Percentiles rank a stretch among this genome's conserved stretches.
Conservation (phyloP, 495 filamentous ascomycete genomes). For the Mycothermus thermophilus region DNA sequence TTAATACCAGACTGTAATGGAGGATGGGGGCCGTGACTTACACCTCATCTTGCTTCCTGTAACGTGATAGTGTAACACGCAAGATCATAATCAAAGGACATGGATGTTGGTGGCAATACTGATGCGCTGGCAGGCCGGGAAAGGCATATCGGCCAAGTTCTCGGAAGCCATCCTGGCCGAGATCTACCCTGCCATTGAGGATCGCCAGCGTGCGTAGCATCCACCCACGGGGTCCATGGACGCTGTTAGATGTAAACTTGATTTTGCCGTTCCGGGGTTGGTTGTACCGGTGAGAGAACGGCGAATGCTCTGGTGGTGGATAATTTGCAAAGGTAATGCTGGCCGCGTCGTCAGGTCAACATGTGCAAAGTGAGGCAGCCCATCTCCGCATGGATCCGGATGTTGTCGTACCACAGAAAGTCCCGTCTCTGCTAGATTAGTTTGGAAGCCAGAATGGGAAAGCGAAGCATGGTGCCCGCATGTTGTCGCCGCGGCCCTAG, state of each 20-base stretch:
- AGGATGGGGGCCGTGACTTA: constrained; percentile 19
- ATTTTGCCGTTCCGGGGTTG: background rate
- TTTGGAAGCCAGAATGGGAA: constrained; percentile 16
- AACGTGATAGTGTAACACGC: constrained; percentile 15
- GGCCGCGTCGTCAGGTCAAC: too few relatives aligned
- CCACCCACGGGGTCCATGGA: too few relatives aligned
- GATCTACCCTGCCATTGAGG: too few relatives aligned
- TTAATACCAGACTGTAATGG: too few relatives aligned
- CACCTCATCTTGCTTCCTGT: constrained; percentile 17
- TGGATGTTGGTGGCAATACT: constrained; percentile 6
- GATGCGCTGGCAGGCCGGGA: constrained; percentile 1
- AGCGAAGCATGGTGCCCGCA: constrained; percentile 11
- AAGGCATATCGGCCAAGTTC: constrained; percentile 11
- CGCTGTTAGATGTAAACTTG: background rate
- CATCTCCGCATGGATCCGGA: too few relatives aligned
- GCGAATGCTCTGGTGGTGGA: too few relatives aligned
- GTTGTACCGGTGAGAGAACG: background rate
- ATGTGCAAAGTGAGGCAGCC: too few relatives aligned
- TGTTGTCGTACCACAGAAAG: background rate
- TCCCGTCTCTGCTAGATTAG: background rate
- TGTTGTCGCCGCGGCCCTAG: constrained; percentile 5
- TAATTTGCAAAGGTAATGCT: too few relatives aligned
- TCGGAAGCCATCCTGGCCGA: constrained; percentile 5
- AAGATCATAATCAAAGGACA: constrained; percentile 6
- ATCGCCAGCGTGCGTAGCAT: too few relatives aligned